Evolutionary conservation across 2,329 filamentous ascomycete genomes (phyloP).

Genomic region (Sporothrix curviconia): DNA sequence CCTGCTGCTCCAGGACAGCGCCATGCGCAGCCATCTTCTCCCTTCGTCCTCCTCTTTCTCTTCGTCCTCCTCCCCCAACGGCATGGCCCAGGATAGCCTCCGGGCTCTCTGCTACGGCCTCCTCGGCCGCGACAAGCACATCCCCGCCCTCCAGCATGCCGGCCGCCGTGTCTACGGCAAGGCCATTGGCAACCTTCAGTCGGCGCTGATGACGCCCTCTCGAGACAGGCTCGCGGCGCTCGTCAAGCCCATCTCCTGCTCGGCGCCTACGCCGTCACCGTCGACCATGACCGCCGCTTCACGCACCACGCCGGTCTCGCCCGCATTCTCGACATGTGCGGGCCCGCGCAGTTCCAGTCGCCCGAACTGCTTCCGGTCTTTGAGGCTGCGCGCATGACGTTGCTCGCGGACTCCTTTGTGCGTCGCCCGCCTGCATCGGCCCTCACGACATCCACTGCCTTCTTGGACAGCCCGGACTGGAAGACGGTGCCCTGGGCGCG

Average conservation of each 20-base stretch:
- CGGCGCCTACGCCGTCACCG: conserved; percentile 21
- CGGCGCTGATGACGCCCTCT: conserved; percentile 6
- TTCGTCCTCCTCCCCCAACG: background rate
- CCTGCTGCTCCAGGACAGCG: conserved; percentile 22
- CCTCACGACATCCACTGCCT: conserved; percentile 9
- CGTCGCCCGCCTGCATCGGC: conserved; percentile 13
- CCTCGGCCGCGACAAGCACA: conserved; percentile 19
- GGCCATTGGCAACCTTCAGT: conserved; percentile 14
- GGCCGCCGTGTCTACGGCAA: conserved; percentile 16
- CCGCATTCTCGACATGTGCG: conserved; percentile 24
- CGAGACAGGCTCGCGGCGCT: conserved; percentile 17
- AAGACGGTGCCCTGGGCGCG: conserved; percentile 22
- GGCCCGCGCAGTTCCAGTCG: conserved; percentile 22
- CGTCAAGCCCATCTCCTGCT: conserved; percentile 21
- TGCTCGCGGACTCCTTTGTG: conserved; percentile 23
- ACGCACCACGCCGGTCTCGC: conserved; percentile 24
- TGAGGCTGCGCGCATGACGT: conserved; percentile 22
- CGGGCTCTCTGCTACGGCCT: conserved; percentile 21
- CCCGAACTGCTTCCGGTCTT: conserved; percentile 22
- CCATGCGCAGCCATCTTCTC: conserved; percentile 19
- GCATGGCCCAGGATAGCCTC: conserved; percentile 20
- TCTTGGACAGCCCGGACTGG: conserved; percentile 21
- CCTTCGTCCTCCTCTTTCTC: background rate
- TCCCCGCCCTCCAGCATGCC: conserved; percentile 14
- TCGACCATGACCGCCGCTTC: conserved; percentile 23